These are phyloP conservation scores for Aspergillus melleus DNA, from an alignment of 2,329 filamentous ascomycete species.

Conservation along the genomic window DNA sequence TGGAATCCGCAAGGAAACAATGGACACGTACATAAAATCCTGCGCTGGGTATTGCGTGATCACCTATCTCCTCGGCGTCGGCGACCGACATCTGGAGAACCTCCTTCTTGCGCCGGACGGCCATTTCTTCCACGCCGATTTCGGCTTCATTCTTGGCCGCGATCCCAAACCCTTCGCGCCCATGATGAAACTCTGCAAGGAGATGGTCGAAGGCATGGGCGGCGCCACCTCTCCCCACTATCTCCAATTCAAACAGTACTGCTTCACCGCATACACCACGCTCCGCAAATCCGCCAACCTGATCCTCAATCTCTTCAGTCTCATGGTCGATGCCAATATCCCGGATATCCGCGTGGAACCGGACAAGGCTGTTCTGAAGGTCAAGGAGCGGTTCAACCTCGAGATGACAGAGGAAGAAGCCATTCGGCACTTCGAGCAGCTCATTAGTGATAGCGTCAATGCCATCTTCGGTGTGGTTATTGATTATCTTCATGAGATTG, in stretches of 20 bases:
- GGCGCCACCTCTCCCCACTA: slow-evolving; percentile 80
- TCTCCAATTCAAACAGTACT: slow-evolving; percentile 88
- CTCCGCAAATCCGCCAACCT: slow-evolving; percentile 86
- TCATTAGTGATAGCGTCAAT: slow-evolving; percentile 88
- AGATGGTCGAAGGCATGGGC: slow-evolving; percentile 99
- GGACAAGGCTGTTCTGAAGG: slow-evolving; percentile 91
- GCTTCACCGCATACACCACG: slow-evolving; percentile 90
- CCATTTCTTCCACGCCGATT: slow-evolving; percentile 98
- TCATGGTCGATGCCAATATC: slow-evolving; percentile 98
- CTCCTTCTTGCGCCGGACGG: slow-evolving; percentile 84
- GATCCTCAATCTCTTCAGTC: slow-evolving; percentile 89
- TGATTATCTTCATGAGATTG: slow-evolving; percentile 89
- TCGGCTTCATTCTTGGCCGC: slow-evolving; percentile 94
- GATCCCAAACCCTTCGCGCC: slow-evolving; percentile 98
- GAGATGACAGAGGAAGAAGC: slow-evolving; percentile 92
- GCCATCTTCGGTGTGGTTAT: slow-evolving; percentile 92
- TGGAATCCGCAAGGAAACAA: slow-evolving; percentile 84
- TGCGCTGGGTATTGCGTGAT: slow-evolving; percentile 98
- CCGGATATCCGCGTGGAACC: slow-evolving; percentile 90
- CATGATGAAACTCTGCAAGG: slow-evolving; percentile 92
- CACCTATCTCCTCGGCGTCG: slow-evolving; percentile 94
- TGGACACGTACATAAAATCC: slow-evolving; percentile 94
- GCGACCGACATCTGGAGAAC: slow-evolving; percentile 94
- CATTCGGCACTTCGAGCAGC: slow-evolving; percentile 78
- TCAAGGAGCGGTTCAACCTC: slow-evolving; percentile 89